Evolutionary conservation across 2,329 filamentous ascomycete genomes (phyloP), one percentile per base, ranked within the genome.

Genomic region (Ceratocystis papillata): DNA sequence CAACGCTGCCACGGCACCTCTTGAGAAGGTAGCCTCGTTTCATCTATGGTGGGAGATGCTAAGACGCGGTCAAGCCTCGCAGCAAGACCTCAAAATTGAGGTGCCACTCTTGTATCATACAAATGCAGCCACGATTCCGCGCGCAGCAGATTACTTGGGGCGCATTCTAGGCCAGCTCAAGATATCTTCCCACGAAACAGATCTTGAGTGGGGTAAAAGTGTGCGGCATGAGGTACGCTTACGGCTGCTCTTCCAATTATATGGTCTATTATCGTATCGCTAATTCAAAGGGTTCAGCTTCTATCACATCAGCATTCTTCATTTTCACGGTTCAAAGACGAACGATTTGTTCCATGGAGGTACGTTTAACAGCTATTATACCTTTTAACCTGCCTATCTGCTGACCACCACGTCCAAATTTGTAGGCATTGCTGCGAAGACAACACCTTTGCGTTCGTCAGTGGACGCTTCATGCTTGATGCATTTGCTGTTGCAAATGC

Each of bases 41-140:
- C 46, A 67, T 53, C 25, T 64, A 4, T 67, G 60, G 66, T 67
- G 60, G 66, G 63, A 67, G n/a, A 65, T 67, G 60, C 48, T 67
- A n/a, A 64, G 63, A 25, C 33, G 45, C 8, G 66, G 63, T 5
- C 59, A 65, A 30, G 66, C 63, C 6, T 65, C 63, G 5, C 59
- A 53, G 45, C 41, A 44, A 22, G 66, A 67, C 46, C 44, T 65
- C n/a, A 46, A 59, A 28, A 57, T 55, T n/a, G 48, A 63, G 5
- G 64, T 67, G 20, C 66, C 59, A 33, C 28, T 65, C 5, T 33
- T 67, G 20, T 67, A 63, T 50, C 66, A 67, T 44, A 64, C 66
- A 7, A 30, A 41, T 10, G 66, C 63, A 37, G 57, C 50, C n/a
- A 60, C 63, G 3, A 45, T 67, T 37, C 66, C 66, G 15, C 59